Evolutionary conservation across 1,139 yeast genomes (phyloP).

Genomic region (Geotrichum carabidarum): DNA sequence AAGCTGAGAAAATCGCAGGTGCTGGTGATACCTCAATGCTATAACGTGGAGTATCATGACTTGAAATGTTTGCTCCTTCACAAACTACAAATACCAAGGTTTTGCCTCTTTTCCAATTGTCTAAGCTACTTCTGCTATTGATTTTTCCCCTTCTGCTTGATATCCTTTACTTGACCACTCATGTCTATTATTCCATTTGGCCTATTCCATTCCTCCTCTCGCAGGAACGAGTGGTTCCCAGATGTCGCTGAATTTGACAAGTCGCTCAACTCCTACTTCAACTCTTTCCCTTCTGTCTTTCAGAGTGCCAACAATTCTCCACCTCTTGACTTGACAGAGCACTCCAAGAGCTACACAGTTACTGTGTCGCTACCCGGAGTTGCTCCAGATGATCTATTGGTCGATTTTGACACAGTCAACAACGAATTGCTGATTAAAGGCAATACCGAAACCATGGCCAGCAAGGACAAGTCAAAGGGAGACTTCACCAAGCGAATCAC

Average conservation of each 20-base stretch:
- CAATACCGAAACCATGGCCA: not conserved
- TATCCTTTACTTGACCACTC: not conserved
- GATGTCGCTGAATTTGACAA: not conserved
- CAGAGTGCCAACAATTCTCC: not conserved
- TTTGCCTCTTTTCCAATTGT: too few relatives aligned
- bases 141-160: too few relatives aligned
- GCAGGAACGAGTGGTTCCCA: not conserved
- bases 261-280: constrained; percentile 2
- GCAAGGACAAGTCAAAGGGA: constrained; percentile 9
- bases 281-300: not conserved
- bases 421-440: constrained; percentile 24
- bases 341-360: constrained; percentile 1
- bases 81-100: too few relatives aligned
- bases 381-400: constrained; percentile 44
- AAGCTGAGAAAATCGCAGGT: too few relatives aligned
- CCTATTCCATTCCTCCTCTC: not conserved
- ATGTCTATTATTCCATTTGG: not conserved
- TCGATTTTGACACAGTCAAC: constrained; percentile 48
- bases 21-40: too few relatives aligned
- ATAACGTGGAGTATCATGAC: too few relatives aligned
- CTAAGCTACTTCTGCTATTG: too few relatives aligned
- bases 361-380: constrained; percentile 50
- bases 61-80: too few relatives aligned
- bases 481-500: constrained; percentile 21
- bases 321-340: constrained; percentile 8